Evolutionary conservation across 164 flowering plant species (phyloP).

Genomic region (Litsea cubeba): DNA sequence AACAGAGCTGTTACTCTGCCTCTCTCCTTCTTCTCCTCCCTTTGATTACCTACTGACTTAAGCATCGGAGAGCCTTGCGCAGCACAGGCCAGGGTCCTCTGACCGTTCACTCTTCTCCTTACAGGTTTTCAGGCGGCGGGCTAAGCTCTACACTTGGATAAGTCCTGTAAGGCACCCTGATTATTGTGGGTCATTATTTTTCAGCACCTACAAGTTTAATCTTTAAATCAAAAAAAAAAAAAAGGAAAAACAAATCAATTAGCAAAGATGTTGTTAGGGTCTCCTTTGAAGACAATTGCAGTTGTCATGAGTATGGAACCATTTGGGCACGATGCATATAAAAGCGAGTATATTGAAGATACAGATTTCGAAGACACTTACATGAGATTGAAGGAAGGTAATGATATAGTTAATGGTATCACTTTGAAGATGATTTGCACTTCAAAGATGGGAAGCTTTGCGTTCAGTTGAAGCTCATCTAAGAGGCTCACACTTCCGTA

Average conservation of each 20-base stretch:
- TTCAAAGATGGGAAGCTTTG: background rate
- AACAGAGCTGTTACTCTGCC: no score
- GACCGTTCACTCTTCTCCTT: no score
- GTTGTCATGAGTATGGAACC: background rate
- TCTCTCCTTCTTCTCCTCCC: no score
- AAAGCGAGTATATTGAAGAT: background rate
- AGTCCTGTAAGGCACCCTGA: no score
- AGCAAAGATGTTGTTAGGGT: background rate
- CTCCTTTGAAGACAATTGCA: background rate
- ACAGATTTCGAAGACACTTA: background rate
- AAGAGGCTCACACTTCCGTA: background rate
- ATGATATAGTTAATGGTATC: background rate
- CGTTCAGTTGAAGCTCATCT: background rate
- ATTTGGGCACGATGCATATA: background rate
- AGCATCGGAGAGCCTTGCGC: no score
- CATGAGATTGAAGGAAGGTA: background rate
- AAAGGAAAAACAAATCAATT: background rate
- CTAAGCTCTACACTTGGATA: no score
- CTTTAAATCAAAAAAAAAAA: no score
- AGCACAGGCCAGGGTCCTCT: no score
- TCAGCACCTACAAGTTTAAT: no score
- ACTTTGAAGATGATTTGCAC: background rate
- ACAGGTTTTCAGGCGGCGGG: no score
- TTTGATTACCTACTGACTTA: no score
- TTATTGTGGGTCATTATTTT: no score